Conservation (phyloP, 768 basidiomycete genomes). For the Pulveroboletus ravenelii region DNA sequence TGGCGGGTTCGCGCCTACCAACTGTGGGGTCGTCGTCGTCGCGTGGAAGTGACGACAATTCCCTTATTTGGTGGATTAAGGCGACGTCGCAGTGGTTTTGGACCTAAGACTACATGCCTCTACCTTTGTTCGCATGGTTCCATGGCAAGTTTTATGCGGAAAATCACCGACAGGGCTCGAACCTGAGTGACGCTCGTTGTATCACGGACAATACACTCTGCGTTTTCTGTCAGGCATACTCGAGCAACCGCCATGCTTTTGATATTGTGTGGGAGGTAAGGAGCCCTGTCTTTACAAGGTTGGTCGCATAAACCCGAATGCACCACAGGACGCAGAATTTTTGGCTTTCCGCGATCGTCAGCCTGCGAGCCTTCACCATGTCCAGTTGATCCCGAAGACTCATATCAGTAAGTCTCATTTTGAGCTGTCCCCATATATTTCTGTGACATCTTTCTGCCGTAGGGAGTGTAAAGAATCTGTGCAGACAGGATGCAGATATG, state of each 20-base stretch:
- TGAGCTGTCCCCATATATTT: neutral
- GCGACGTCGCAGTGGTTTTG: too few relatives aligned
- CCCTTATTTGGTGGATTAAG: constrained; percentile 9
- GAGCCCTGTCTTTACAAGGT: neutral
- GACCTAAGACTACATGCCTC: neutral
- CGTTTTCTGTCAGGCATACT: constrained; percentile 42
- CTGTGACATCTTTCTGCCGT: neutral
- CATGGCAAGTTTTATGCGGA: neutral
- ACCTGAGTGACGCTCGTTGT: neutral
- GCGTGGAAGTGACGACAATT: neutral
- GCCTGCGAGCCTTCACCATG: constrained; percentile 48
- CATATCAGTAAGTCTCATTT: constrained; percentile 42
- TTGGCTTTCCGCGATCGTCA: constrained; percentile 48
- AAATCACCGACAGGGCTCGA: neutral
- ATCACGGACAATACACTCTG: constrained; percentile 2
- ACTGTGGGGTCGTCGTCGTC: neutral
- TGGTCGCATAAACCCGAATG: neutral
- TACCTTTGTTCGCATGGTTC: constrained; percentile 9
- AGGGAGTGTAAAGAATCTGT: constrained; percentile 56
- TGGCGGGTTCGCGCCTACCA: neutral
- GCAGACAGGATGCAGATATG: constrained; percentile 40
- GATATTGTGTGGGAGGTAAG: constrained; percentile 47
- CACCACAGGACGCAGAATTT: constrained; percentile 40
- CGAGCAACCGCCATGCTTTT: constrained; percentile 37
- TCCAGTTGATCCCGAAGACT: constrained; percentile 46